Evolutionary conservation across 768 basidiomycete genomes (phyloP), one percentile per base, ranked within the genome.

Genomic region (Leccinum rimulosum): DNA sequence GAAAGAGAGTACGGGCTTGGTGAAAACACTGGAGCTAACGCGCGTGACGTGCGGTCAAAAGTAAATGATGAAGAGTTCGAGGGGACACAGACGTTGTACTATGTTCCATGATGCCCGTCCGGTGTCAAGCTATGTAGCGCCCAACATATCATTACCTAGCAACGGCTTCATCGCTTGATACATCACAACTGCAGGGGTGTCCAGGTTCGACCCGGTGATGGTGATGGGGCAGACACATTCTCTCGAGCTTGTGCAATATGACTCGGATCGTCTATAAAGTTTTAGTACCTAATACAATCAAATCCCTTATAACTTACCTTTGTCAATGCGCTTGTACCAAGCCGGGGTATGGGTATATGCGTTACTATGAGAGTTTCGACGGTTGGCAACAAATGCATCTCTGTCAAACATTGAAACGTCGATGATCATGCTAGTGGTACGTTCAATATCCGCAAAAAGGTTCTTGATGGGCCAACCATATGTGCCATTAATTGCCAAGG

Each of bases 81-180:
- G 17, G 27, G 10, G 8, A 25, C 11, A 28, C 36, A 31, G 3
- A 31, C 17, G 0, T 28, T 5, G 8, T 15, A 22, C 43, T 6
- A 47, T 25, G n/a, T 35, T 22, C 36, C 50, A 33, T 12, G 33
- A 9, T 45, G 33, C 25, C 12, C 22, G 33, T 52, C 40, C 31
- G 52, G 35, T 38, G 43, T 45, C 43, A 19, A 45, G 43, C 52
- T 61, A 40, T 50, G 49, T 70, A 57, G 54, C 35, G 31, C 12
- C 12, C 15, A 28, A 8, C 49, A n/a, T 15, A 59, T 50, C 57
- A 62, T 50, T 22, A 52, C 40, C 45, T 70, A 55, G 57, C 68
- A 56, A 67, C 65, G 30, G 14, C 14, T 52, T 47, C 22, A 60
- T 35, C 47, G 56, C 64, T 56, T 54, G 8, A 22, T 31, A 15